Evolutionary conservation across 2,329 filamentous ascomycete species (phyloP).

Genomic region (Cladophialophora yegresii): DNA sequence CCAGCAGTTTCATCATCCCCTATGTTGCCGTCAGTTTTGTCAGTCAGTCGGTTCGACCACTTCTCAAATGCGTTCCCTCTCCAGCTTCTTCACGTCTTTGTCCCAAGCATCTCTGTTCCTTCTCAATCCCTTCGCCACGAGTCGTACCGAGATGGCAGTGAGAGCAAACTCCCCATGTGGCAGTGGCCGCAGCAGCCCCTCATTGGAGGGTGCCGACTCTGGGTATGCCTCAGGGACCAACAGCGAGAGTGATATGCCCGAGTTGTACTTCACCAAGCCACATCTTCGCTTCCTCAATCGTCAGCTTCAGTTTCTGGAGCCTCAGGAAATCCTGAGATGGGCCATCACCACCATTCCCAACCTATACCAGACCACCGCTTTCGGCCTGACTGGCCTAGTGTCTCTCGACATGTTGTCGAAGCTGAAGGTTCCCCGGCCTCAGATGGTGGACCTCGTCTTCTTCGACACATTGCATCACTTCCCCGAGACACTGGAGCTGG

Average conservation of each 20-base stretch:
- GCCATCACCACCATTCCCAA: conserved; percentile 86
- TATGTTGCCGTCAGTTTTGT: conserved; percentile 14
- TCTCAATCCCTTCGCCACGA: conserved; percentile 14
- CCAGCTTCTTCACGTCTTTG: not conserved
- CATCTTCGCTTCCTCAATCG: conserved; percentile 90
- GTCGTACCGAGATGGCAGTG: conserved; percentile 23
- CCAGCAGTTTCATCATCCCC: conserved; percentile 8
- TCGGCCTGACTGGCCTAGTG: conserved; percentile 76
- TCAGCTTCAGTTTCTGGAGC: conserved; percentile 82
- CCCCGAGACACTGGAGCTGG: conserved; percentile 70
- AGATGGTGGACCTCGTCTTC: conserved; percentile 64
- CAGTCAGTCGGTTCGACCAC: conserved; percentile 8
- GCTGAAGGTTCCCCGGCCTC: conserved; percentile 51
- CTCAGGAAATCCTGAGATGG: conserved; percentile 89
- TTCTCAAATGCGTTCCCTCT: conserved; percentile 14
- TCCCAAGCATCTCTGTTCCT: not conserved
- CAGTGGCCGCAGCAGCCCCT: conserved; percentile 32
- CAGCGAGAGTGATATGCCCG: conserved; percentile 65
- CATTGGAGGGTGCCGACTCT: conserved; percentile 63
- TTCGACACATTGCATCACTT: conserved; percentile 84
- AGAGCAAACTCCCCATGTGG: conserved; percentile 22
- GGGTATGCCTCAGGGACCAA: conserved; percentile 76
- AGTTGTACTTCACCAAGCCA: conserved; percentile 80
- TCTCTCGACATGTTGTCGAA: conserved; percentile 71
- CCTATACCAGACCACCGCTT: conserved; percentile 83